These are phyloP conservation scores for Saraca asoca DNA, from an alignment of 331 rosid species.

Conservation along the genomic window DNA sequence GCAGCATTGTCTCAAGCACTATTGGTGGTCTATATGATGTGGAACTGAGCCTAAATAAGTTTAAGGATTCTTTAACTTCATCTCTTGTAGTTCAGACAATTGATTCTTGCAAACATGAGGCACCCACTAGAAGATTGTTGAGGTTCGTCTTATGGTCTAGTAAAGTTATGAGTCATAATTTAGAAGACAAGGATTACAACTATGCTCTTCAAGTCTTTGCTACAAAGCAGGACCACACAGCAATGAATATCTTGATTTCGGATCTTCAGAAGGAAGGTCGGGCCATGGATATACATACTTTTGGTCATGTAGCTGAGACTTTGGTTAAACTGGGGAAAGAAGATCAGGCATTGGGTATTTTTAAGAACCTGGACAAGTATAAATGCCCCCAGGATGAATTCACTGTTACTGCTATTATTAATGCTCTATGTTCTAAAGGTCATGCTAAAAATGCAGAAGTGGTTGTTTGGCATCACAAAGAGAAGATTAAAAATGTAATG, in stretches of 20 bases:
- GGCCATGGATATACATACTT: slow-evolving; percentile 64
- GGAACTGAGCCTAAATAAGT: slow-evolving; percentile 52
- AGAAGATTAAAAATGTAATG: slow-evolving; percentile 52
- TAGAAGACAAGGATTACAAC: slow-evolving; percentile 69
- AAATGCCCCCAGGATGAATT: slow-evolving; percentile 61
- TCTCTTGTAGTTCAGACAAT: slow-evolving; percentile 59
- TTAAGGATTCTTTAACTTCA: slow-evolving; percentile 48
- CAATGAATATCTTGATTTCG: slow-evolving; percentile 56
- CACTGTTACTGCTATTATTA: slow-evolving; percentile 63
- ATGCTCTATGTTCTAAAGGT: slow-evolving; percentile 70
- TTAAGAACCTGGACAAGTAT: slow-evolving; percentile 70
- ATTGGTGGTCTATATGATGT: slow-evolving; percentile 81
- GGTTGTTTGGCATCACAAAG: slow-evolving; percentile 70
- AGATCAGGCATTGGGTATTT: slow-evolving; percentile 78
- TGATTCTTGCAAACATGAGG: slow-evolving; percentile 62
- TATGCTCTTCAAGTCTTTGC: slow-evolving; percentile 60
- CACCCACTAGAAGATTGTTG: slow-evolving; percentile 62
- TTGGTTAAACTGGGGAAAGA: slow-evolving; percentile 71
- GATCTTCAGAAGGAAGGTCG: slow-evolving; percentile 64
- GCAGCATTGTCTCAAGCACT: slow-evolving; percentile 45
- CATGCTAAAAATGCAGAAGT: slow-evolving; percentile 83
- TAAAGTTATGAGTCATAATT: slow-evolving; percentile 51
- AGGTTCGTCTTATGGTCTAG: slow-evolving; percentile 80
- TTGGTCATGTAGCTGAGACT: slow-evolving; percentile 57
- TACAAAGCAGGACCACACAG: slow-evolving; percentile 64